phyloP scores from a whole-genome alignment of 768 basidiomycete species.

The Kwoniella sp. region DNA sequence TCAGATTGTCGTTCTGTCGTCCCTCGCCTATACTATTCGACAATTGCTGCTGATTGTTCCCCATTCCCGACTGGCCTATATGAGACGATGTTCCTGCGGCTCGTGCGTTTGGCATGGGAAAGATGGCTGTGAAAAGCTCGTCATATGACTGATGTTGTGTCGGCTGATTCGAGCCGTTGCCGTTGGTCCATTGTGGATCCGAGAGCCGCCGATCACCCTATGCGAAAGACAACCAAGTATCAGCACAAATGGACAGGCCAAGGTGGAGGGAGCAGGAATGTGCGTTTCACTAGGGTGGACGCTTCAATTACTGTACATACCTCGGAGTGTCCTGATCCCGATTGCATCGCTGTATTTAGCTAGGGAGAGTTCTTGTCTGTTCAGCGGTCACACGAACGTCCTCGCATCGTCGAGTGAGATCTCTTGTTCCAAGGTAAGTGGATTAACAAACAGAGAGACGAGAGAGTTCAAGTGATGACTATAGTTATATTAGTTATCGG shows the following conservation, averaged over 20 bases:
- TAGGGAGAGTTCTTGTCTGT: background rate
- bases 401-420: background rate
- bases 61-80: background rate
- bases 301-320: no score
- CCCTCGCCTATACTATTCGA: background rate
- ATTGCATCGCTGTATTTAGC: background rate
- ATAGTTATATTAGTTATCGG: background rate
- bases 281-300: no score
- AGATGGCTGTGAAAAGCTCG: slow-evolving; percentile 1
- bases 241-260: background rate
- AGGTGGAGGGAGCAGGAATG: background rate
- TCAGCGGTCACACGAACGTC: background rate
- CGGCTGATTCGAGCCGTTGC: background rate
- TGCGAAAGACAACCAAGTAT: background rate
- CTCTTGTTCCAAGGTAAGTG: no score
- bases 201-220: background rate
- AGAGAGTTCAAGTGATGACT: no score
- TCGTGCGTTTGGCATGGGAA: slow-evolving; percentile 12
- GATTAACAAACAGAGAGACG: no score
- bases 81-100: background rate
- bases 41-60: background rate
- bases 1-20: background rate
- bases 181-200: background rate
- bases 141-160: background rate
- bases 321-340: background rate